A percentile compares a stretch with the other conserved stretches of the same genome.
Evolutionary conservation across 1,284 basidiomycete genomes (phyloP).

Genomic region (Chalciporus sp.): DNA sequence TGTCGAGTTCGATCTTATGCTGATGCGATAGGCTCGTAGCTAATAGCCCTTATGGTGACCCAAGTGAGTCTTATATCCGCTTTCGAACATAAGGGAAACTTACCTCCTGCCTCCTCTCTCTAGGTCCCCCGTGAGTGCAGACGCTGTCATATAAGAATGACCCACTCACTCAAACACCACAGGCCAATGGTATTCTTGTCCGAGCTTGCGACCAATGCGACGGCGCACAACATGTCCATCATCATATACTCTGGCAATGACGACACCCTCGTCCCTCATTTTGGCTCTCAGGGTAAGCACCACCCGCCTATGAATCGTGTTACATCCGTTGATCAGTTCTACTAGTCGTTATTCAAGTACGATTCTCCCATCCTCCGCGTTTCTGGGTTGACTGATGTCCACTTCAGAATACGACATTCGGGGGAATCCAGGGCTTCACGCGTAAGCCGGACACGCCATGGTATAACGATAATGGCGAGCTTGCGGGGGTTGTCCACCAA

Average conservation of each 20-base stretch:
- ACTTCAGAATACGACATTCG: constrained; percentile 69
- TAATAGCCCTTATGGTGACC: constrained; percentile 34
- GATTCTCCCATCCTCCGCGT: not conserved
- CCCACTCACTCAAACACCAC: constrained; percentile 7
- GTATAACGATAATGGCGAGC: constrained; percentile 55
- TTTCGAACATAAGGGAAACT: not conserved
- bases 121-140: constrained; percentile 51
- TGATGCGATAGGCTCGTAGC: constrained; percentile 10
- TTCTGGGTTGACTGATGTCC: not conserved
- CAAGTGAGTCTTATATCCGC: constrained; percentile 39
- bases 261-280: constrained; percentile 63
- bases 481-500: constrained; percentile 71
- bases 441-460: constrained; percentile 65
- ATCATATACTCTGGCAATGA: constrained; percentile 71
- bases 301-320: not conserved
- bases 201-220: constrained; percentile 63
- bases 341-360: constrained; percentile 63
- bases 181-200: constrained; percentile 67
- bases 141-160: not conserved
- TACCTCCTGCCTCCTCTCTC: not conserved
- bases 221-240: constrained; percentile 48
- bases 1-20: constrained; percentile 10
- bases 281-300: constrained; percentile 59
- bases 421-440: constrained; percentile 74
- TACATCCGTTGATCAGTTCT: constrained; percentile 9